These are phyloP conservation scores for Cucumis hystrix DNA, from an alignment of 306 rosid species.

Conservation along the genomic window DNA sequence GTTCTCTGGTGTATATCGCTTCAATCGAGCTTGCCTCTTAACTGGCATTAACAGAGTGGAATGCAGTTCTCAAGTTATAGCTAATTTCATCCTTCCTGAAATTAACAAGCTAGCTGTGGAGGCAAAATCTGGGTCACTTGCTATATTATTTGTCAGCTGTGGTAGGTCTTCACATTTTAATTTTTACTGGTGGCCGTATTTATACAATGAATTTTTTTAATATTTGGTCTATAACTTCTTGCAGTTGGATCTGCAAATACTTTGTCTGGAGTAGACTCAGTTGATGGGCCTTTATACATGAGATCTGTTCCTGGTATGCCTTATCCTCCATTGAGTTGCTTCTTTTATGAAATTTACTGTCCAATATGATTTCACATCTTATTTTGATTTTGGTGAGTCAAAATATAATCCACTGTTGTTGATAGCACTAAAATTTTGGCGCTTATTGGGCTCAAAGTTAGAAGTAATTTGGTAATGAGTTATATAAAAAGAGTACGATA, in stretches of 20 bases:
- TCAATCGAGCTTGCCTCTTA: constrained; percentile 37
- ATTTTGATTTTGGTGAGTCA: background rate
- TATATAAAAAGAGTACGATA: background rate
- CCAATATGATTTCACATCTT: background rate
- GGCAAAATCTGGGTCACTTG: constrained; percentile 39
- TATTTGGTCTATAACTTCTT: constrained; percentile 15
- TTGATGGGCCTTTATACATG: constrained; percentile 29
- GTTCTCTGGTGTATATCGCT: constrained; percentile 47
- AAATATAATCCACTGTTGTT: background rate
- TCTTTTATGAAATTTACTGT: background rate
- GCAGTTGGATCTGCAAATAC: constrained; percentile 43
- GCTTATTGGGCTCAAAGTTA: background rate
- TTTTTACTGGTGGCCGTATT: background rate
- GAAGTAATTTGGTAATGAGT: background rate
- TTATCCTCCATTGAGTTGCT: background rate
- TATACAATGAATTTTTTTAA: background rate
- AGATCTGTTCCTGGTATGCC: constrained; percentile 50
- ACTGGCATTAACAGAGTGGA: constrained; percentile 22
- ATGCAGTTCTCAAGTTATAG: constrained; percentile 31
- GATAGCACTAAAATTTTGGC: background rate
- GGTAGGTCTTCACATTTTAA: constrained; percentile 36
- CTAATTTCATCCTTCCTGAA: constrained; percentile 56
- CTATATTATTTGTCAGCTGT: constrained; percentile 50
- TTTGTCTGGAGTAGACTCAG: constrained; percentile 22
- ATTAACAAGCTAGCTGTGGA: constrained; percentile 43